Evolutionary conservation across 306 rosid species (phyloP).

Genomic region (Vigna mungo): DNA sequence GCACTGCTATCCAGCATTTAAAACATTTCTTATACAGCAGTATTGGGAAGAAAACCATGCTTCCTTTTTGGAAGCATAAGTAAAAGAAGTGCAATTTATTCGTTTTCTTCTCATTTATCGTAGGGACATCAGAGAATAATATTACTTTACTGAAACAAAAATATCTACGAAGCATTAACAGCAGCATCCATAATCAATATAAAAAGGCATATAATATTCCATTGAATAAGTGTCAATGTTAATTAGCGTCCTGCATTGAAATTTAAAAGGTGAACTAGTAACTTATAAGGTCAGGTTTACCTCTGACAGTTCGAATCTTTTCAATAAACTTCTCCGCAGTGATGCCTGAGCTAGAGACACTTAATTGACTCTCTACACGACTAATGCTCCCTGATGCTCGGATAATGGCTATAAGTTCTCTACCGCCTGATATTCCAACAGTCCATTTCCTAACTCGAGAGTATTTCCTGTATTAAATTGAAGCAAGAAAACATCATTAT

Average conservation of each 20-base stretch:
- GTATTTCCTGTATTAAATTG: constrained; percentile 66
- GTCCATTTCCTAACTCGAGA: constrained; percentile 79
- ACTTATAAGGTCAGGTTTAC: constrained; percentile 52
- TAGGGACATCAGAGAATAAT: constrained; percentile 9
- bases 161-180: constrained; percentile 28
- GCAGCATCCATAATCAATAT: constrained; percentile 24
- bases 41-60: constrained; percentile 20
- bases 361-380: constrained; percentile 67
- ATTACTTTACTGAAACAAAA: not conserved
- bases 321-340: constrained; percentile 85
- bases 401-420: constrained; percentile 80
- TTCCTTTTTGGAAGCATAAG: constrained; percentile 1
- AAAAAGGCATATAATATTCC: constrained; percentile 6
- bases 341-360: constrained; percentile 72
- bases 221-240: not conserved
- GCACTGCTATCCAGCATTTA: no score
- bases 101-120: constrained; percentile 20
- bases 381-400: constrained; percentile 96
- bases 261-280: constrained; percentile 21
- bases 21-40: not conserved
- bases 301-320: constrained; percentile 84
- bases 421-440: constrained; percentile 80
- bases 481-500: constrained; percentile 18
- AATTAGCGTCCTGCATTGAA: constrained; percentile 3
- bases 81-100: constrained; percentile 22